phyloP scores from a whole-genome alignment of 2,329 filamentous ascomycete genomes.

The Diaporthe citri region DNA sequence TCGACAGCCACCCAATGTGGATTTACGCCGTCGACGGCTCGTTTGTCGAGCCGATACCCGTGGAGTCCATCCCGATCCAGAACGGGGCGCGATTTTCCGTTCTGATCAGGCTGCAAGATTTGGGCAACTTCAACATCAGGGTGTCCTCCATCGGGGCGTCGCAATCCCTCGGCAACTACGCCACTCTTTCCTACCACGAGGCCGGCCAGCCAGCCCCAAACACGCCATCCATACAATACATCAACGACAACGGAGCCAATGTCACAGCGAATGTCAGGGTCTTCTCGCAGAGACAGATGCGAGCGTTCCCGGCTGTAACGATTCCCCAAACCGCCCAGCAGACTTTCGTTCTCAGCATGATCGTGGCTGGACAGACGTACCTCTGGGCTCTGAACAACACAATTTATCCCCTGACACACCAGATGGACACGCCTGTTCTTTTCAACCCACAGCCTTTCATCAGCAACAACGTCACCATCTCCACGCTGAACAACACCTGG shows the following conservation, averaged over 20 bases:
- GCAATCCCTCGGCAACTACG: slow-evolving; percentile 68
- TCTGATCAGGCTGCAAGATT: slow-evolving; percentile 59
- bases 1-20: slow-evolving; percentile 66
- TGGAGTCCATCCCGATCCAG: slow-evolving; percentile 60
- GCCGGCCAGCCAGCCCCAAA: slow-evolving; percentile 40
- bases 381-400: slow-evolving; percentile 66
- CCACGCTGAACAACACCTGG: slow-evolving; percentile 62
- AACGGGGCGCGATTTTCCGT: slow-evolving; percentile 69
- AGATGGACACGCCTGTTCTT: slow-evolving; percentile 57
- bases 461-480: slow-evolving; percentile 61
- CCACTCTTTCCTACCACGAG: slow-evolving; percentile 58
- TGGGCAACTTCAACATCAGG: slow-evolving; percentile 67
- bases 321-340: slow-evolving; percentile 58
- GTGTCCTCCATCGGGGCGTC: slow-evolving; percentile 60
- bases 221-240: slow-evolving; percentile 55
- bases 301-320: slow-evolving; percentile 61
- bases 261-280: slow-evolving; percentile 55
- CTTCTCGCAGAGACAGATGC: slow-evolving; percentile 57
- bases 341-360: slow-evolving; percentile 59
- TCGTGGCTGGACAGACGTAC: slow-evolving; percentile 58
- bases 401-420: slow-evolving; percentile 54
- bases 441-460: slow-evolving; percentile 54
- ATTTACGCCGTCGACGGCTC: slow-evolving; percentile 67
- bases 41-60: slow-evolving; percentile 65
- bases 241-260: slow-evolving; percentile 62